Percentiles rank a stretch among this genome's conserved stretches.
Evolutionary conservation across 2,329 filamentous ascomycete species (phyloP).

Genomic region (Penicillium olsonii): DNA sequence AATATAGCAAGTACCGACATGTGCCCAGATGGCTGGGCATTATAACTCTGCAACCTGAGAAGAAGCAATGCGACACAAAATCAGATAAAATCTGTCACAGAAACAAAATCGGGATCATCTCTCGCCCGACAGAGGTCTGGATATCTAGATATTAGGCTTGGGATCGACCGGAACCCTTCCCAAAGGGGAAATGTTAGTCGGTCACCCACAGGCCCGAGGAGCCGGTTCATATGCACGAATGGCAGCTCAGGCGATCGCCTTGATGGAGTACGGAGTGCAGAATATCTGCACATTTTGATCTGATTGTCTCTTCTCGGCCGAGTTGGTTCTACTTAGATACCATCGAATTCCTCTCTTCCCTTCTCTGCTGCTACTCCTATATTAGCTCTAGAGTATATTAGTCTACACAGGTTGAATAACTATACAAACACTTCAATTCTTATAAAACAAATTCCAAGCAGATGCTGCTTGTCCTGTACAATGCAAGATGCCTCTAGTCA

Average conservation of each 20-base stretch:
- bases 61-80: no score
- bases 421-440: no score
- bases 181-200: neutral
- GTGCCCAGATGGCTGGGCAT: no score
- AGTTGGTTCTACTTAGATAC: neutral
- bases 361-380: no score
- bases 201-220: neutral
- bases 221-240: neutral
- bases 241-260: neutral
- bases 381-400: neutral
- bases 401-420: no score
- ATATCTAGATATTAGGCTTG: neutral
- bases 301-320: constrained; percentile 13
- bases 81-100: neutral
- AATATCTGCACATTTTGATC: no score
- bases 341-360: neutral
- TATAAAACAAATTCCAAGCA: no score
- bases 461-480: no score
- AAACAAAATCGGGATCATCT: neutral
- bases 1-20: no score
- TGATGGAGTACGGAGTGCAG: neutral
- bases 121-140: neutral
- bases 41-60: no score
- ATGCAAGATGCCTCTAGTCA: no score
- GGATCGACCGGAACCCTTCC: neutral